These are phyloP conservation scores for Naganishia vaughanmartiniae DNA, from an alignment of 768 basidiomycete genomes.

Conservation along the genomic window DNA sequence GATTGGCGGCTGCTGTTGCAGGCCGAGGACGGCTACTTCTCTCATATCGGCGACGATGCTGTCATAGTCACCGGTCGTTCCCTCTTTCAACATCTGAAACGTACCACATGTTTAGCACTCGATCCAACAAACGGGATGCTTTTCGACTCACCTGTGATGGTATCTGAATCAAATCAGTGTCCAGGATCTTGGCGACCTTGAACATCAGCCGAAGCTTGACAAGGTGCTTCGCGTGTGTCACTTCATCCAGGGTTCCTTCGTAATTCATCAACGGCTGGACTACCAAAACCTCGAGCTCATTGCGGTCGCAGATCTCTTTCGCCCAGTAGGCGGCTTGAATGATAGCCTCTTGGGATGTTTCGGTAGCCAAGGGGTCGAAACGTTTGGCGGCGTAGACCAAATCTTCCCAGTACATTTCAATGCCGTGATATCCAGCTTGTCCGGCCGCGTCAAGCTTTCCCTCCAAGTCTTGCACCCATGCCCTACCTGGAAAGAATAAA, in stretches of 20 bases:
- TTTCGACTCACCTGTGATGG: conserved; percentile 12
- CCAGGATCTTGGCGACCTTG: conserved; percentile 19
- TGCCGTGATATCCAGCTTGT: conserved; percentile 18
- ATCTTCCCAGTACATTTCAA: conserved; percentile 24
- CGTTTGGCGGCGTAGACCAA: conserved; percentile 21
- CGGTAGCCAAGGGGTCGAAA: conserved; percentile 12
- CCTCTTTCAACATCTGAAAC: conserved; percentile 16
- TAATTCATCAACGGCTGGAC: conserved; percentile 20
- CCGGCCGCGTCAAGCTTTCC: conserved; percentile 21
- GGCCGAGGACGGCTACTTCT: conserved; percentile 11
- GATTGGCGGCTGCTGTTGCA: conserved; percentile 17
- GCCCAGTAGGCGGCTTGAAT: conserved; percentile 10
- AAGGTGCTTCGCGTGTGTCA: conserved; percentile 16
- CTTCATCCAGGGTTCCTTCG: conserved; percentile 13
- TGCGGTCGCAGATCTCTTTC: conserved; percentile 15
- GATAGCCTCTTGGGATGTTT: conserved; percentile 12
- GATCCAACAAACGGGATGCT: not conserved
- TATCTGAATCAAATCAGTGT: conserved; percentile 22
- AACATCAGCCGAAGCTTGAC: conserved; percentile 18
- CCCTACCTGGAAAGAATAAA: not conserved
- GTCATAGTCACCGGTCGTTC: conserved; percentile 17
- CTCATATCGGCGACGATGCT: conserved; percentile 22
- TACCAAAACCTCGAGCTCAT: conserved; percentile 18
- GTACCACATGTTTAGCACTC: not conserved
- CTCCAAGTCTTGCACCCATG: conserved; percentile 22